Evolutionary conservation across 306 rosid species (phyloP), one percentile per base, ranked within the genome.

Genomic region (Cucurbita pepo): DNA sequence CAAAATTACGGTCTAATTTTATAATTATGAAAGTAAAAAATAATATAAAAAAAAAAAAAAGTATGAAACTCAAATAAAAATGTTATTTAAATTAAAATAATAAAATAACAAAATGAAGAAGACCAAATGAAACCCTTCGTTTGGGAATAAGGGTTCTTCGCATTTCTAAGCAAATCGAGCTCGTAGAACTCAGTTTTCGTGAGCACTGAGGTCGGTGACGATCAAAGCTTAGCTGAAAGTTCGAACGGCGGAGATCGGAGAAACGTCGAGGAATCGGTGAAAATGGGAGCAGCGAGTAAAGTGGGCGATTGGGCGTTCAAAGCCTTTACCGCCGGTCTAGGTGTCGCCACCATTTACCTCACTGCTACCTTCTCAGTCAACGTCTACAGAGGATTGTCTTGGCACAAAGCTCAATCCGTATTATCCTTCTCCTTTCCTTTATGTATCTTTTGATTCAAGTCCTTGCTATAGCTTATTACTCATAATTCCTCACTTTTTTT

Each of bases 341-440:
- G 95, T 10, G 25, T 81, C 78, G 21, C 91, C 55, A 87, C 96
- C 75, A 63, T 91, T n/a, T 91, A 88, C 77, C 96, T 91, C 79
- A 69, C 94, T 16, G 89, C 71, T 53, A 83, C 90, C 30, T 91
- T 89, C 82, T 89, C 96, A 71, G 75, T 81, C 54, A 85, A 88
- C 76, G 86, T 91, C 78, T 84, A 91, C 88, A 82, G 77, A 82
- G 97, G 97, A 79, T 75, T 91, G 56, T 74, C 91, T 43, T 91
- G 96, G 97, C 97, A 91, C 80, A 89, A 91, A 12, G 81, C 91
- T 82, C 97, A 91, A 85, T 69, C 88, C 36, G 96, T 91, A 75
- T 8, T 16, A 36, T 45, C 41, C 14, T 56, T 74, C 60, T n/a
- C 55, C 71, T 55, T 73, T 16, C 66, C 22, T 55, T 74, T 14